Conservation (phyloP, 2,329 filamentous ascomycete genomes). For the Dactylellina sp. region DNA sequence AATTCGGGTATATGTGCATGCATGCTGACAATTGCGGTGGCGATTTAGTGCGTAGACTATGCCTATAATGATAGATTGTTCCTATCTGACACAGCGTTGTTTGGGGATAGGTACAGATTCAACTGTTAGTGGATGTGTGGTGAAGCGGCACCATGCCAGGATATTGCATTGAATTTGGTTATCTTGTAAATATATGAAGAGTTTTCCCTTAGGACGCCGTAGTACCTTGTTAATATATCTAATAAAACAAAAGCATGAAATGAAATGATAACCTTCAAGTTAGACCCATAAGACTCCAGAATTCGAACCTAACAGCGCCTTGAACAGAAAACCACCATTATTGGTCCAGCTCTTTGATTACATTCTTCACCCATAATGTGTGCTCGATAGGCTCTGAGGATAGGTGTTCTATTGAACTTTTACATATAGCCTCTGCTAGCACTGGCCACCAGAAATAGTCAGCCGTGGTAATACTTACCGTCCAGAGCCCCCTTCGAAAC, state of each 20-base stretch:
- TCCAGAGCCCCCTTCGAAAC: constrained; percentile 26
- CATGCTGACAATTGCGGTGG: constrained; percentile 6
- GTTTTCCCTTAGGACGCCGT: too few species aligned
- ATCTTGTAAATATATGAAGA: constrained; percentile 1
- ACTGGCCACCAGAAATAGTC: constrained; percentile 47
- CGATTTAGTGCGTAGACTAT: constrained; percentile 39
- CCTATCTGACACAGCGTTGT: constrained; percentile 12
- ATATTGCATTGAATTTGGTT: background rate
- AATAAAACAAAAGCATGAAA: too few species aligned
- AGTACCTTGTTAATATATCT: too few species aligned
- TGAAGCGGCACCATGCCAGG: background rate
- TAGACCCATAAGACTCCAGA: too few species aligned
- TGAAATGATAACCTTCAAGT: too few species aligned
- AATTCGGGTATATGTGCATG: too few species aligned
- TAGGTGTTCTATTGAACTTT: constrained; percentile 25
- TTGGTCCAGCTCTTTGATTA: constrained; percentile 26
- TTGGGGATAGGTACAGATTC: constrained; percentile 25
- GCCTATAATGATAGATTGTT: constrained; percentile 34
- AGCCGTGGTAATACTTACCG: constrained; percentile 18
- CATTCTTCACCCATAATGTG: constrained; percentile 26
- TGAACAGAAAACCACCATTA: too few species aligned
- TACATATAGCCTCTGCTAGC: constrained; percentile 28
- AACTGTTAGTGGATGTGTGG: background rate
- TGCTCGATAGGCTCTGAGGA: constrained; percentile 25
- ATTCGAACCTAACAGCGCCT: too few species aligned